Conservation (phyloP, 768 basidiomycete genomes). For the Leccinum boreale region DNA sequence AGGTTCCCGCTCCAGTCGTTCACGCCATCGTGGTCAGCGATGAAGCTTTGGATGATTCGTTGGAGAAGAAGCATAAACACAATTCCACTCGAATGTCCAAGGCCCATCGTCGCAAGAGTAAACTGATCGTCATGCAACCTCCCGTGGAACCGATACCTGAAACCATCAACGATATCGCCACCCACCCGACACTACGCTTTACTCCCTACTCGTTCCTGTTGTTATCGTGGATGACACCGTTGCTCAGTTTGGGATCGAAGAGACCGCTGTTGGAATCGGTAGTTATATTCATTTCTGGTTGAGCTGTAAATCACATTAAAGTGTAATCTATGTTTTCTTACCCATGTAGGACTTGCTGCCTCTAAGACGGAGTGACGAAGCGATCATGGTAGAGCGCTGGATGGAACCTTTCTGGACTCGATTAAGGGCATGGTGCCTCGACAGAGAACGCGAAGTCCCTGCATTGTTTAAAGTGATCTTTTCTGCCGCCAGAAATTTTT, state of each 20-base stretch:
- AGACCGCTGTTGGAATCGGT: slow-evolving; percentile 31
- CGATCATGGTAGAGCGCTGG: slow-evolving; percentile 24
- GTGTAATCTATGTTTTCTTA: slow-evolving; percentile 10
- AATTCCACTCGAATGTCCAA: background rate
- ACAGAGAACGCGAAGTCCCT: slow-evolving; percentile 13
- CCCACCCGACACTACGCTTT: slow-evolving; percentile 18
- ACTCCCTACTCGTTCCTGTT: slow-evolving; percentile 17
- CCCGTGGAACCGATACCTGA: slow-evolving; percentile 15
- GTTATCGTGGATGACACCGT: slow-evolving; percentile 26
- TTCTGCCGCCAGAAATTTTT: slow-evolving; percentile 12
- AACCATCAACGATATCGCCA: slow-evolving; percentile 15
- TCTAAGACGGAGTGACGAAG: slow-evolving; percentile 25
- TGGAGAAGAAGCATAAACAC: background rate
- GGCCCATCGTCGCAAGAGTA: slow-evolving; percentile 11
- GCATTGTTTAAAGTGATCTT: slow-evolving; percentile 18
- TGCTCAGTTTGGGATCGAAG: slow-evolving; percentile 25
- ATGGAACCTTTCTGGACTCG: slow-evolving; percentile 23
- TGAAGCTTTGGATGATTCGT: background rate
- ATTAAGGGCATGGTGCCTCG: slow-evolving; percentile 17
- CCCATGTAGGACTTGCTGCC: slow-evolving; percentile 24
- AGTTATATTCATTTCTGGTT: slow-evolving; percentile 26
- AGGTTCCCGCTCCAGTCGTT: background rate
- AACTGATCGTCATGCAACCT: slow-evolving; percentile 24
- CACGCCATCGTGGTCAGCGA: background rate
- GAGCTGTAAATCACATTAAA: slow-evolving; percentile 19